Conservation (phyloP, 2,329 filamentous ascomycete species). For the Sarocladium strictum region DNA sequence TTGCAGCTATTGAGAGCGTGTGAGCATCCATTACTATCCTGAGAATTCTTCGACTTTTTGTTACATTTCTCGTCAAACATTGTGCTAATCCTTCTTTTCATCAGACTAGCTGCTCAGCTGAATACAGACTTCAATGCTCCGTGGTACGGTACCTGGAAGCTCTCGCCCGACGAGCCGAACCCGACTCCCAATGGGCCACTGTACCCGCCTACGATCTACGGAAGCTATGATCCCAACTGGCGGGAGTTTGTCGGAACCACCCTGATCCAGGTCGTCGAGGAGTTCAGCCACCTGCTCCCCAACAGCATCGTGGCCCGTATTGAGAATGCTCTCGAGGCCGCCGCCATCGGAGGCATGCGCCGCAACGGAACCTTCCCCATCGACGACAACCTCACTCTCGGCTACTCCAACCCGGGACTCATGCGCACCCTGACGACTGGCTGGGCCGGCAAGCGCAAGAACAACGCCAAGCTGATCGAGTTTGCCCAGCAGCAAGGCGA, state of each 20-base stretch:
- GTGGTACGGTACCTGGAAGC: too few relatives aligned
- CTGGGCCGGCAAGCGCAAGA: constrained; percentile 33
- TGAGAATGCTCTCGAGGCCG: constrained; percentile 46
- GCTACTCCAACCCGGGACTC: constrained; percentile 50
- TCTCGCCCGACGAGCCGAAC: too few relatives aligned
- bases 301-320: constrained; percentile 35
- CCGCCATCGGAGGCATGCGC: constrained; percentile 53
- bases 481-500: constrained; percentile 53
- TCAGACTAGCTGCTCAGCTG: background rate
- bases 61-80: too few relatives aligned
- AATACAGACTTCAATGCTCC: too few relatives aligned
- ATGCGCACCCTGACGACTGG: constrained; percentile 33
- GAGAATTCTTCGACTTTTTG: too few relatives aligned
- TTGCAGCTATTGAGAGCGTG: background rate
- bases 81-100: background rate
- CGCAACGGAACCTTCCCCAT: constrained; percentile 52
- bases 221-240: constrained; percentile 60
- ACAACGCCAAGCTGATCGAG: constrained; percentile 53
- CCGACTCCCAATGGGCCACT: too few relatives aligned
- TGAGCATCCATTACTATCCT: background rate
- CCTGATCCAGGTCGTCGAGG: constrained; percentile 52
- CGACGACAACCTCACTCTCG: constrained; percentile 55
- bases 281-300: constrained; percentile 43
- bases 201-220: constrained; percentile 47
- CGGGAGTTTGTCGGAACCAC: constrained; percentile 56